Evolutionary conservation across 1,139 yeast species (phyloP).

Genomic region (Barnettozyma hawaiiensis): DNA sequence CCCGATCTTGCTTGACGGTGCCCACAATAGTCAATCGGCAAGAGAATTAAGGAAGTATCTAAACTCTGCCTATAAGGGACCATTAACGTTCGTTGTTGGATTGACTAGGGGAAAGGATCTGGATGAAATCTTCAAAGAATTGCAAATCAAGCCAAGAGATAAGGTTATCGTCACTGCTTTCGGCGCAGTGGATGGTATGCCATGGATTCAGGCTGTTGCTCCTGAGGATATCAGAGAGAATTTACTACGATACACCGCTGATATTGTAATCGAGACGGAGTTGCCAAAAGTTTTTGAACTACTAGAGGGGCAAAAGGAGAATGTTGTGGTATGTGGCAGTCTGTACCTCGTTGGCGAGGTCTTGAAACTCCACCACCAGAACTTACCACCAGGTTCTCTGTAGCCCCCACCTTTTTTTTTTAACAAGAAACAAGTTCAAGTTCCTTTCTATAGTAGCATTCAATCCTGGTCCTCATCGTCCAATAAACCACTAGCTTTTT

Average conservation of each 20-base stretch:
- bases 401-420: no score
- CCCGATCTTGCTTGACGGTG: constrained; percentile 72
- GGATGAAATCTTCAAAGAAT: constrained; percentile 43
- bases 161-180: constrained; percentile 57
- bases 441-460: not conserved
- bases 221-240: constrained; percentile 34
- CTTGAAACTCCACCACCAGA: constrained; percentile 37
- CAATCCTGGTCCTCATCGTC: constrained; percentile 20
- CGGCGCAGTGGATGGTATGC: constrained; percentile 78
- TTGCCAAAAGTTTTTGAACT: constrained; percentile 17
- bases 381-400: no score
- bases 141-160: constrained; percentile 45
- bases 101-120: constrained; percentile 70
- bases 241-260: constrained; percentile 32
- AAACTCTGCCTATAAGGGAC: constrained; percentile 26
- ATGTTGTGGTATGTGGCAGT: constrained; percentile 69
- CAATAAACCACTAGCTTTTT: constrained; percentile 31
- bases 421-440: no score
- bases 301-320: constrained; percentile 24
- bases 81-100: constrained; percentile 62
- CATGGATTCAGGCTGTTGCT: constrained; percentile 66
- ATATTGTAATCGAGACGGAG: constrained; percentile 25
- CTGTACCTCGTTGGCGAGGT: constrained; percentile 71
- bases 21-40: constrained; percentile 87
- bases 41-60: constrained; percentile 50